Evolutionary conservation across 306 rosid species (phyloP).

Genomic region (Fagus sylvatica): DNA sequence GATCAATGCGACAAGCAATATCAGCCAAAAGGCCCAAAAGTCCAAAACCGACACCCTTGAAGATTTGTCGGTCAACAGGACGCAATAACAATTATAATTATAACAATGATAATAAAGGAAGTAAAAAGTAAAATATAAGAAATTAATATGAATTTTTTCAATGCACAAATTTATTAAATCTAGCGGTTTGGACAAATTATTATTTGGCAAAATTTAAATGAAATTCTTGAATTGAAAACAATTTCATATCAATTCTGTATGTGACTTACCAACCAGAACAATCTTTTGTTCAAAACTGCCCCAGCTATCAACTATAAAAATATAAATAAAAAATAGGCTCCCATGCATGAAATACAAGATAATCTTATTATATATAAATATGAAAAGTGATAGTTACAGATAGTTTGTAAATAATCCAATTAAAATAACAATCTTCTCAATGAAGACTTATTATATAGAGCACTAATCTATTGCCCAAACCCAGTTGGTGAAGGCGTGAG

Average conservation of each 20-base stretch:
- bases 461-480: not conserved
- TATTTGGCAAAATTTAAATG: too few relatives aligned
- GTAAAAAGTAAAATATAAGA: not conserved
- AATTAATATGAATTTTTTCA: not conserved
- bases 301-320: too few relatives aligned
- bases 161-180: not conserved
- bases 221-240: not conserved
- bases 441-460: too few relatives aligned
- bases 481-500: not conserved
- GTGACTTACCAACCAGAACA: not conserved
- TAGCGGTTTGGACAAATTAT: too few relatives aligned
- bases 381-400: too few relatives aligned
- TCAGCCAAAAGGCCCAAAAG: not conserved
- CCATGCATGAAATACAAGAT: too few relatives aligned
- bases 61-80: slow-evolving; percentile 27
- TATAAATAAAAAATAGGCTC: too few relatives aligned
- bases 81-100: not conserved
- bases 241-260: not conserved
- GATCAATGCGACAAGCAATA: not conserved
- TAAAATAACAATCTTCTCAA: too few relatives aligned
- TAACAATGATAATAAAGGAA: too few relatives aligned
- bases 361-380: too few relatives aligned
- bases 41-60: not conserved
- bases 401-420: too few relatives aligned
- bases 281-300: too few relatives aligned